Evolutionary conservation across 257 asterid species (phyloP).

Genomic region (Capsicum baccatum): DNA sequence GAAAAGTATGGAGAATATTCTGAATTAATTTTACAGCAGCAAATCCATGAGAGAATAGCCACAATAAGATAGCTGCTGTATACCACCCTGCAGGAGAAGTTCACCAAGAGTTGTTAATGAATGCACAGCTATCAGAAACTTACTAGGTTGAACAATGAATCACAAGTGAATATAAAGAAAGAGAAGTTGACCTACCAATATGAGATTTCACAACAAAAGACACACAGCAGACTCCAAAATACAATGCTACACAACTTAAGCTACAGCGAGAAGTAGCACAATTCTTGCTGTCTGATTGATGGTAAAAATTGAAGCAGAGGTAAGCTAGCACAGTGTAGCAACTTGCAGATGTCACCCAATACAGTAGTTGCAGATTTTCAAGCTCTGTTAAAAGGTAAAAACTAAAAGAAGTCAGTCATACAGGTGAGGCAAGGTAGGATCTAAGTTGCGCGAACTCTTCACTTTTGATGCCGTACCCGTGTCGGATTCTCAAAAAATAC

Average conservation of each 20-base stretch:
- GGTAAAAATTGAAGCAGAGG: slow-evolving; percentile 51
- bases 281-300: slow-evolving; percentile 38
- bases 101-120: slow-evolving; percentile 23
- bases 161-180: slow-evolving; percentile 19
- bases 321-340: slow-evolving; percentile 69
- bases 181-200: slow-evolving; percentile 46
- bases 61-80: slow-evolving; percentile 51
- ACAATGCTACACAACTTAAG: slow-evolving; percentile 48
- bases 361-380: slow-evolving; percentile 73
- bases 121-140: slow-evolving; percentile 32
- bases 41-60: slow-evolving; percentile 75
- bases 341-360: slow-evolving; percentile 75
- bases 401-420: slow-evolving; percentile 21
- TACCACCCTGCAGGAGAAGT: slow-evolving; percentile 58
- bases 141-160: slow-evolving; percentile 21
- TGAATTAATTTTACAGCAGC: slow-evolving; percentile 67
- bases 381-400: slow-evolving; percentile 55
- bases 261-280: slow-evolving; percentile 38
- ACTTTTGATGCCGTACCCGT: too few relatives aligned
- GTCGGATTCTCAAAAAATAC: too few relatives aligned
- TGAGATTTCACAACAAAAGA: slow-evolving; percentile 45
- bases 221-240: slow-evolving; percentile 51
- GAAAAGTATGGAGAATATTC: slow-evolving; percentile 70
- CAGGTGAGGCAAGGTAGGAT: slow-evolving; percentile 8
- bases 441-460: too few relatives aligned